These are phyloP conservation scores for Leishmania gerbilli DNA, from an alignment of 208 protist genomes.

Conservation along the genomic window DNA sequence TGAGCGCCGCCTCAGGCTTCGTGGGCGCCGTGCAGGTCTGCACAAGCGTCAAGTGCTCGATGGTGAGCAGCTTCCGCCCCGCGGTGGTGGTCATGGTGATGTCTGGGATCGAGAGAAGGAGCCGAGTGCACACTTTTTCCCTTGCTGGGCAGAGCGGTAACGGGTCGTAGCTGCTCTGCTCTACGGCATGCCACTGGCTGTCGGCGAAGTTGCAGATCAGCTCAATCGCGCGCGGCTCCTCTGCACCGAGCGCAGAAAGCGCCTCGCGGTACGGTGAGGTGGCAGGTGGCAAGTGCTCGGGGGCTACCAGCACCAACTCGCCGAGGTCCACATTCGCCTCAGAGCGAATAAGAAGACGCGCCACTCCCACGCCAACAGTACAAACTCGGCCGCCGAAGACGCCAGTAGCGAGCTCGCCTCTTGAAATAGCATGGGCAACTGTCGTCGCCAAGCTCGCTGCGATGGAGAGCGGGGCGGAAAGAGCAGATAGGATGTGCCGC, in stretches of 20 bases:
- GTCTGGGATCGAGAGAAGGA: conserved; percentile 26
- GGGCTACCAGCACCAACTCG: conserved; percentile 28
- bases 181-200: not conserved
- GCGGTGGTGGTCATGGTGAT: conserved; percentile 32
- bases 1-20: not conserved
- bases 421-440: not conserved
- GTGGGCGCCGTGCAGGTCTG: not conserved
- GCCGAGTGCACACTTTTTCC: not conserved
- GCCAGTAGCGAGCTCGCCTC: not conserved
- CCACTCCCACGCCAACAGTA: conserved; percentile 21
- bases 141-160: not conserved
- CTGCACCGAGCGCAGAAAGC: conserved; percentile 12
- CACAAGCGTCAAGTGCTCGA: conserved; percentile 24
- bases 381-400: conserved; percentile 13
- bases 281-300: conserved; percentile 15
- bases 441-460: not conserved
- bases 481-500: conserved; percentile 20
- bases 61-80: conserved; percentile 19
- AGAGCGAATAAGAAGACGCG: conserved; percentile 23
- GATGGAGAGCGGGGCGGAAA: not conserved
- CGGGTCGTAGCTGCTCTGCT: not conserved
- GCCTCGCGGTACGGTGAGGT: conserved; percentile 18
- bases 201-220: conserved; percentile 7
- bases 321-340: conserved; percentile 16
- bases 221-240: conserved; percentile 27